Evolutionary conservation across 352 stramenopile genomes (phyloP), one percentile per base, ranked within the genome.

Genomic region (Phytophthora sp.): DNA sequence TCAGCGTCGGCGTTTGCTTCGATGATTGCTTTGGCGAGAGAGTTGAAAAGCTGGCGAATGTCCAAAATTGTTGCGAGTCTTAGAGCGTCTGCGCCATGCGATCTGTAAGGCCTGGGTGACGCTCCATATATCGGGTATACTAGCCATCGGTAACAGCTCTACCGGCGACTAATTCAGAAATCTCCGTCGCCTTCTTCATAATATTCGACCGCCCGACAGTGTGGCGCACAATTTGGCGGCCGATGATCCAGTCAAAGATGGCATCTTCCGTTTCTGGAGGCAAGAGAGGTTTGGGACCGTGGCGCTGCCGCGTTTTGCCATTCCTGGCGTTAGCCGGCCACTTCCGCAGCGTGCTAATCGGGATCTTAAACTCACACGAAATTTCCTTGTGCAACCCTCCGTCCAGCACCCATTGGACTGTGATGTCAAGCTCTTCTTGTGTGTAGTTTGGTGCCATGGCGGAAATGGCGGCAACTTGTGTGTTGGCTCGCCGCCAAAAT

Each of bases 201-300:
- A 46, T 46, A 5, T 47, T 21, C 20, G 21, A n/a, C 7, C 41
- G 20, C 3, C 21, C 41, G 8, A 47, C 20, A 9, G 41, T 7
- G 4, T 47, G 41, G 21, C 20, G 41, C 18, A 47, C 41, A 18
- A 47, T 47, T 29, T 29, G 41, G 20, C 41, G 41, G 4, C 0
- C 20, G 18, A 47, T 30, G 0, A 47, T 24, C 41, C 21, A 47
- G 16, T 47, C 41, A 7, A 30, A 21, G 12, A 47, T 29, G 20
- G 41, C 41, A 21, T 47, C 41, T 15, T 47, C 41, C 23, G 41
- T 13, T 7, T 47, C 41, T n/a, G n/a, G n/a, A n/a, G n/a, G 88
- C 64, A 88, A 89, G 57, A 70, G n/a, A n/a, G n/a, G n/a, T n/a
- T n/a, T n/a, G n/a, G n/a, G n/a, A n/a, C n/a, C n/a, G n/a, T n/a